phyloP scores from a whole-genome alignment of 2,329 filamentous ascomycete species.

The Microdochium nivale region DNA sequence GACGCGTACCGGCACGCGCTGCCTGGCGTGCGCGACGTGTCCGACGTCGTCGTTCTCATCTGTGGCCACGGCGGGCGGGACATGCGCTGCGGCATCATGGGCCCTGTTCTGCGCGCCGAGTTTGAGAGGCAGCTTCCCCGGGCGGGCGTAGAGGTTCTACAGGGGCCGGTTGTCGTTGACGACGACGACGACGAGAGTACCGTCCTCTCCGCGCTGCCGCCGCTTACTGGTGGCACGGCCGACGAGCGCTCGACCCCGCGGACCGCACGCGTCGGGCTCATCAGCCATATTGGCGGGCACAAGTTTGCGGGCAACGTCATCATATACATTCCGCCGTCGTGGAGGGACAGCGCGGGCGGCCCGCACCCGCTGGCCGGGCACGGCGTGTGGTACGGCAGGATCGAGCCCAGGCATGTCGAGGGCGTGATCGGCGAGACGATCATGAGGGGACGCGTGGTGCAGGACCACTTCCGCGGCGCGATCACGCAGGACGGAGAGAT shows the following conservation, averaged over 20 bases:
- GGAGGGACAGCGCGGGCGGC: slow-evolving; percentile 28
- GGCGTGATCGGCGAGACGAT: slow-evolving; percentile 68
- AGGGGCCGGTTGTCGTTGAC: slow-evolving; percentile 38
- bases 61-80: slow-evolving; percentile 85
- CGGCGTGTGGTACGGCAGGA: slow-evolving; percentile 76
- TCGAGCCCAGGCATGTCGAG: slow-evolving; percentile 67
- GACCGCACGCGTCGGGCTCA: slow-evolving; percentile 55
- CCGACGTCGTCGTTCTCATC: slow-evolving; percentile 69
- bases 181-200: slow-evolving; percentile 25
- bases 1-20: slow-evolving; percentile 43
- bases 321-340: slow-evolving; percentile 60
- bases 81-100: slow-evolving; percentile 70
- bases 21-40: slow-evolving; percentile 48
- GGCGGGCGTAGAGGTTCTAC: slow-evolving; percentile 39
- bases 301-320: slow-evolving; percentile 83
- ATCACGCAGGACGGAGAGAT: slow-evolving; percentile 48
- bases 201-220: slow-evolving; percentile 15
- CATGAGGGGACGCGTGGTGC: slow-evolving; percentile 55
- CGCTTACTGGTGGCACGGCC: slow-evolving; percentile 14
- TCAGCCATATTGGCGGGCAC: slow-evolving; percentile 77
- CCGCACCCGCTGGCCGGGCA: slow-evolving; percentile 55
- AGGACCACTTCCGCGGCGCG: slow-evolving; percentile 64
- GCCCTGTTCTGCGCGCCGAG: slow-evolving; percentile 61
- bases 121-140: slow-evolving; percentile 54
- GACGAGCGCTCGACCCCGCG: slow-evolving; percentile 10